Base-by-base conservation (phyloP, 805 yeast species). In the Saccharomyces jurei region DNA sequence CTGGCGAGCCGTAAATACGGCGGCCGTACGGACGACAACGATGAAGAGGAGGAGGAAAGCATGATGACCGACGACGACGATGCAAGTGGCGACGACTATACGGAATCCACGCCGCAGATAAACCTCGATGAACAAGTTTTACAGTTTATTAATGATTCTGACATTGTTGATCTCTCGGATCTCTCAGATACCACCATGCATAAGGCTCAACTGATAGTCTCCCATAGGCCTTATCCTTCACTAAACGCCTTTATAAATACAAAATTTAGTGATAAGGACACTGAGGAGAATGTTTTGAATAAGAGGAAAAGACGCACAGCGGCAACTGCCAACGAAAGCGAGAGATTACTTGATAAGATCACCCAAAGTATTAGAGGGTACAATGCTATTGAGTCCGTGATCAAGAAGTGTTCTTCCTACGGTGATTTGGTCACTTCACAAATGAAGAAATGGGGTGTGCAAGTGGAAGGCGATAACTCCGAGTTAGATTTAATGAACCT, bases 321-420 rank as follows among this genome's bases (percentile, higher is more conserved):
- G 73, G 53, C 76, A 71, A 54, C 82, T 81, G 66, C 44, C 44
- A 76, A 85, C 4, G 80, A 81, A 49, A 96, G 97, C 10, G 86
- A 86, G 61, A 80, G 81, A 64, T 77, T 89, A 50, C 79, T 89
- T 25, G 92, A 86, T 59, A 84, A 81, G 44, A 80, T 91, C 4
- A 80, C 80, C 49, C 74, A 78, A 58, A 85, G 89, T 14, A 75
- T 94, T 58, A 81, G 83, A 63, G 98, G 98, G 4, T 94, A 94
- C 68, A 85, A 84, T 57, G 98, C 99, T 0, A 96, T 94, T 48
- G 98, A 92, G 62, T 86, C 95, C n/a, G 75, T 94, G 60, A 89
- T 94, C 57, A 82, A 82, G 56, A 81, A 83, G 60, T 94, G 99
- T 73, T 82, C 90, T 9, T 79, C 81, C 17, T 84, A 87, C 60